Evolutionary conservation across 2,329 filamentous ascomycete species (phyloP).

Genomic region (Fusarium xyrophilum): DNA sequence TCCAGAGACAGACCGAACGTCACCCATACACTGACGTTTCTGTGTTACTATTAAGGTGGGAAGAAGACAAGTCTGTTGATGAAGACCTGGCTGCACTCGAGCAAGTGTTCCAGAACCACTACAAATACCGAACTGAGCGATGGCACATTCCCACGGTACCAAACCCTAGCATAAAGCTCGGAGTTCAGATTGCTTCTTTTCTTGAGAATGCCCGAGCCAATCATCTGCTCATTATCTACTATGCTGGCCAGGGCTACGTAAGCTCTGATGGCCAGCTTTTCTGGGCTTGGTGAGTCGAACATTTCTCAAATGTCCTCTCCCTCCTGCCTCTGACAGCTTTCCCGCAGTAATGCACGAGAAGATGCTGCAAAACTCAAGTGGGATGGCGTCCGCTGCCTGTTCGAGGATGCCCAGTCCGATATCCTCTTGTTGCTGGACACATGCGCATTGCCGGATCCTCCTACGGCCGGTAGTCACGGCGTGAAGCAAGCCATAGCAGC

Average conservation of each 20-base stretch:
- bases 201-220: slow-evolving; percentile 64
- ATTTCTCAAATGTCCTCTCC: slow-evolving; percentile 26
- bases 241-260: slow-evolving; percentile 66
- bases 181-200: slow-evolving; percentile 65
- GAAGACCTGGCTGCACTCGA: slow-evolving; percentile 63
- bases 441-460: slow-evolving; percentile 62
- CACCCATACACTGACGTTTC: slow-evolving; percentile 65
- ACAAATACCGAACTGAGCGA: slow-evolving; percentile 65
- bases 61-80: slow-evolving; percentile 63
- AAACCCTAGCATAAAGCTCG: slow-evolving; percentile 67
- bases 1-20: slow-evolving; percentile 67
- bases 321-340: slow-evolving; percentile 47
- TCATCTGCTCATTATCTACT: slow-evolving; percentile 70
- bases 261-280: slow-evolving; percentile 67
- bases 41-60: slow-evolving; percentile 67
- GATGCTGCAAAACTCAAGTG: slow-evolving; percentile 69
- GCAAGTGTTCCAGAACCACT: slow-evolving; percentile 64
- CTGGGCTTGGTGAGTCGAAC: slow-evolving; percentile 67
- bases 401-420: slow-evolving; percentile 69
- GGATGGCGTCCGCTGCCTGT: slow-evolving; percentile 66
- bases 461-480: slow-evolving; percentile 59
- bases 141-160: slow-evolving; percentile 67
- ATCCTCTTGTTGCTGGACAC: slow-evolving; percentile 68
- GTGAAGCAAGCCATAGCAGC: slow-evolving; percentile 69
- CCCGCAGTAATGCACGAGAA: slow-evolving; percentile 60